Percentiles rank a stretch among this genome's conserved stretches.
Conservation (phyloP, 352 stramenopile species). For the Pythium folliculosum region DNA sequence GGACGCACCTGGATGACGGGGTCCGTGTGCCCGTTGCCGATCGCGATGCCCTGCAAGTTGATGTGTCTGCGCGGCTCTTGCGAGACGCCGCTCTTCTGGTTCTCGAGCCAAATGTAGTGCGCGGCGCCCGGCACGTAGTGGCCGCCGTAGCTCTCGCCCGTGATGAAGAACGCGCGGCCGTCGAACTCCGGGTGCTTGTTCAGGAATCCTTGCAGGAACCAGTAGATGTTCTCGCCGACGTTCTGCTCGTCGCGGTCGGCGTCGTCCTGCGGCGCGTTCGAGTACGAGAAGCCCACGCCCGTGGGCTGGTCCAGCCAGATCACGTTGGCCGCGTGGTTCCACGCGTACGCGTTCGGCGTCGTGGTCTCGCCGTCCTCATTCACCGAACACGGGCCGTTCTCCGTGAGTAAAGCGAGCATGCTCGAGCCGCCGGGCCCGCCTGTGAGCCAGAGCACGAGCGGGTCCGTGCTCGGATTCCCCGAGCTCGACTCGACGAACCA, state of each 20-base stretch:
- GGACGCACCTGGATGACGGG: constrained; percentile 32
- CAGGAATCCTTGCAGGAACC: constrained; percentile 59
- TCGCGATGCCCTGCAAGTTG: constrained; percentile 60
- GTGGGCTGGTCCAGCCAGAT: constrained; percentile 53
- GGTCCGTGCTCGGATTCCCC: constrained; percentile 33
- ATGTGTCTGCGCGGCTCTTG: constrained; percentile 31
- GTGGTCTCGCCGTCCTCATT: constrained; percentile 34
- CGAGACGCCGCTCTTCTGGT: constrained; percentile 34
- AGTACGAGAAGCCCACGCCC: constrained; percentile 51
- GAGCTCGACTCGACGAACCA: constrained; percentile 59
- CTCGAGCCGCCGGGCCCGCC: constrained; percentile 47
- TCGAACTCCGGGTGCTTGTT: constrained; percentile 44
- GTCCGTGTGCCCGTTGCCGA: constrained; percentile 78
- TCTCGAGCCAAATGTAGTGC: constrained; percentile 43
- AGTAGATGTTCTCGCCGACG: constrained; percentile 54
- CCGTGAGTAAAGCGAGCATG: constrained; percentile 40
- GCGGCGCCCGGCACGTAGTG: constrained; percentile 52
- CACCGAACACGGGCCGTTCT: constrained; percentile 62
- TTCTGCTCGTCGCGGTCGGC: constrained; percentile 36
- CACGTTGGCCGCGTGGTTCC: constrained; percentile 56
- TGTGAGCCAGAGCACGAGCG: constrained; percentile 63
- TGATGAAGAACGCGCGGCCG: constrained; percentile 46
- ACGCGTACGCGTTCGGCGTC: constrained; percentile 45
- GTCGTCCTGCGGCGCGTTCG: constrained; percentile 27
- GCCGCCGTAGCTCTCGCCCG: constrained; percentile 58